A percentile compares a stretch with the other conserved stretches of the same genome.
These are phyloP conservation scores for Peziza echinospora DNA, from an alignment of 495 filamentous ascomycete genomes.

Conservation along the genomic window DNA sequence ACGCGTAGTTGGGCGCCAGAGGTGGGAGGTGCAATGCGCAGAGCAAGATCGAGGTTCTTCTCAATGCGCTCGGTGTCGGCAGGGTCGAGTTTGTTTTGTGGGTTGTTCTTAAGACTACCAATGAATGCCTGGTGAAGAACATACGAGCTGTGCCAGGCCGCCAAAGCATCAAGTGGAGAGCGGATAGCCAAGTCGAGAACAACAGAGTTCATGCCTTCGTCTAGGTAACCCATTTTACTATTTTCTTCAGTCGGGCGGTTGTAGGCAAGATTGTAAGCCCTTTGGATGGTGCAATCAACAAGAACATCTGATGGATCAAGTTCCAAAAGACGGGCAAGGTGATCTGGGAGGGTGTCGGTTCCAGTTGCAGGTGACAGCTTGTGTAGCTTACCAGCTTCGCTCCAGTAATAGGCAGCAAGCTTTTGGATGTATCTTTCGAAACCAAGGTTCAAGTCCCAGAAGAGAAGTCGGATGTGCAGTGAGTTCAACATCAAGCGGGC, in stretches of 20 bases:
- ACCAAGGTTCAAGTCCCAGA: slow-evolving; percentile 52
- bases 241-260: slow-evolving; percentile 52
- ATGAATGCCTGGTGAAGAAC: slow-evolving; percentile 50
- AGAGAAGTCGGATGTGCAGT: slow-evolving; percentile 66
- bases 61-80: slow-evolving; percentile 22
- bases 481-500: slow-evolving; percentile 78
- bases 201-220: slow-evolving; percentile 59
- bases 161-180: slow-evolving; percentile 71
- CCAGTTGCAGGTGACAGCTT: slow-evolving; percentile 22
- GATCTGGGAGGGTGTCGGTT: slow-evolving; percentile 46
- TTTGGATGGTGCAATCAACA: slow-evolving; percentile 51
- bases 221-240: slow-evolving; percentile 26
- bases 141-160: slow-evolving; percentile 72
- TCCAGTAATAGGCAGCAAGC: slow-evolving; percentile 58
- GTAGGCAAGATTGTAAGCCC: slow-evolving; percentile 81
- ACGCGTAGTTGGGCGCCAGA: slow-evolving; percentile 56
- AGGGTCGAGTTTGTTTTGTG: slow-evolving; percentile 21
- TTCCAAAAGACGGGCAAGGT: slow-evolving; percentile 51
- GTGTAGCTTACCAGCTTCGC: slow-evolving; percentile 47
- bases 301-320: slow-evolving; percentile 63
- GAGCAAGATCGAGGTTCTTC: slow-evolving; percentile 42
- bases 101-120: slow-evolving; percentile 32
- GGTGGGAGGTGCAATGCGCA: slow-evolving; percentile 53
- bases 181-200: slow-evolving; percentile 72
- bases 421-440: slow-evolving; percentile 42